Conservation (phyloP, 2,329 filamentous ascomycete genomes). For the Neospermospora avenae region DNA sequence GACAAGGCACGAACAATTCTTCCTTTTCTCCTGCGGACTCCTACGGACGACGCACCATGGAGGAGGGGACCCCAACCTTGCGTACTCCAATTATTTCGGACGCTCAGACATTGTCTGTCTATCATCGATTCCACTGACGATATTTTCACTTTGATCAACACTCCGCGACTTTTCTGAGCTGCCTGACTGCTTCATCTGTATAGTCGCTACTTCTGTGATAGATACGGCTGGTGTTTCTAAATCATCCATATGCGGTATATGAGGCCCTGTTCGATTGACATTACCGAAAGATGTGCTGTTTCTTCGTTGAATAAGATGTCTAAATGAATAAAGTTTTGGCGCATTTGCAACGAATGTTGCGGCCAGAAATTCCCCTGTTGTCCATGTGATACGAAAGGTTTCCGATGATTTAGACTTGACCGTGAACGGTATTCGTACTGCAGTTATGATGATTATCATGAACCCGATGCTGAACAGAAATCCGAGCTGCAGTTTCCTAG, state of each 20-base stretch:
- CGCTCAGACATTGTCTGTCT: not conserved
- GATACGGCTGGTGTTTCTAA: constrained; percentile 1
- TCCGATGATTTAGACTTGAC: constrained; percentile 9
- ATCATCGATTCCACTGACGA: not conserved
- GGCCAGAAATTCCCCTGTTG: constrained; percentile 16
- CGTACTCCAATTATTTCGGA: too few relatives aligned
- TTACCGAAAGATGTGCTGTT: constrained; percentile 1
- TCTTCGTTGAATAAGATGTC: not conserved
- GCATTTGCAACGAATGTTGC: constrained; percentile 20
- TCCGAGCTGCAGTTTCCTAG: constrained; percentile 10
- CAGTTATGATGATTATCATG: constrained; percentile 17
- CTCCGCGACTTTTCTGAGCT: not conserved
- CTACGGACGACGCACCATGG: too few relatives aligned
- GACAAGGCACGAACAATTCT: too few relatives aligned
- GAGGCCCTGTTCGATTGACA: not conserved
- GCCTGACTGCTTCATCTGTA: not conserved
- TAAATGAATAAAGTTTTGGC: constrained; percentile 7
- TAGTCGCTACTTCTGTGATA: constrained; percentile 1
- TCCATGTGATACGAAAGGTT: constrained; percentile 16
- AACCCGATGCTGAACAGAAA: constrained; percentile 13
- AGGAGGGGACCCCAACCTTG: too few relatives aligned
- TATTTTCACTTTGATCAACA: not conserved
- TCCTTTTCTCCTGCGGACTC: too few relatives aligned
- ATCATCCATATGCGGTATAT: constrained; percentile 2
- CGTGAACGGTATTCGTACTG: constrained; percentile 17